A percentile compares a stretch with the other conserved stretches of the same genome.
Evolutionary conservation across 495 filamentous ascomycete genomes (phyloP).

Genomic region (Aspergillus ellipticus): DNA sequence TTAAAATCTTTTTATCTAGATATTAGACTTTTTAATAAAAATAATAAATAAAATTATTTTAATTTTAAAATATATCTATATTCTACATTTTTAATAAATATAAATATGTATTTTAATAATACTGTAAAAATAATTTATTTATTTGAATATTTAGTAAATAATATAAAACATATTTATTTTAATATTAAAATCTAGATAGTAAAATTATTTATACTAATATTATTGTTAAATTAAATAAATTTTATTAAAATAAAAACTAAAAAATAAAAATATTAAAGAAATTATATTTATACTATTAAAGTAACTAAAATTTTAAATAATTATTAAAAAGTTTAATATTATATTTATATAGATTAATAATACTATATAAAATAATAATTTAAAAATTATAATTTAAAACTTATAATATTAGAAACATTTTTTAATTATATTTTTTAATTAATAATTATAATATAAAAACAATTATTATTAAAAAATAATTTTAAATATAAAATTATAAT

Average conservation of each 20-base stretch:
- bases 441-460: too few relatives aligned
- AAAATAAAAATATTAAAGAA: not conserved
- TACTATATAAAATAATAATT: not conserved
- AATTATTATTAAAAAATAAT: too few relatives aligned
- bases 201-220: not conserved
- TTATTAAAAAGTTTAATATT: not conserved
- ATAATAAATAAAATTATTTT: not conserved
- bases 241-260: not conserved
- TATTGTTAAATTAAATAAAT: not conserved
- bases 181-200: not conserved
- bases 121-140: not conserved
- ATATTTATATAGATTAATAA: not conserved
- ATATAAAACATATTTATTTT: not conserved
- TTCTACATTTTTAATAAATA: not conserved
- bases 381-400: not conserved
- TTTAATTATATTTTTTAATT: too few relatives aligned
- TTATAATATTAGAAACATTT: too few relatives aligned
- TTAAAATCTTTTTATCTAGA: not conserved
- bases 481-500: too few relatives aligned
- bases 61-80: not conserved
- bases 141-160: not conserved
- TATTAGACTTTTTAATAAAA: too few relatives aligned
- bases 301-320: not conserved
- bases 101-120: not conserved
- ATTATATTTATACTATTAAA: not conserved